phyloP scores from a whole-genome alignment of 2,329 filamentous ascomycete species.

The Bipolaris victoriae region DNA sequence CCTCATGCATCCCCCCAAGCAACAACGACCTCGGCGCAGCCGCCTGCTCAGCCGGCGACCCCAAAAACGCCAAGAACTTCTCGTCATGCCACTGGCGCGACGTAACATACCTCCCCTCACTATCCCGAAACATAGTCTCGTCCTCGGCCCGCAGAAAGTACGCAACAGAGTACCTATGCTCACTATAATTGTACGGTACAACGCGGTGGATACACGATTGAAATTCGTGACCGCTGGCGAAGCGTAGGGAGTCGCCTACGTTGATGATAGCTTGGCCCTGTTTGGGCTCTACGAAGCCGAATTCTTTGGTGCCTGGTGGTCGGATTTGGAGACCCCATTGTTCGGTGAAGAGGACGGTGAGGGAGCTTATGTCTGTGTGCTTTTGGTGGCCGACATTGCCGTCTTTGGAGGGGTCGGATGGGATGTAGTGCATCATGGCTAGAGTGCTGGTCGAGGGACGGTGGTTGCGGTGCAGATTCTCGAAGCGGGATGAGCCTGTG shows the following conservation, averaged over 20 bases:
- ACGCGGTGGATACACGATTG: slow-evolving; percentile 65
- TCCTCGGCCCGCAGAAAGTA: slow-evolving; percentile 65
- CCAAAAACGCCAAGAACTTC: slow-evolving; percentile 42
- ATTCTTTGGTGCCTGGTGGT: slow-evolving; percentile 54
- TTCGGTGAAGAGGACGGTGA: slow-evolving; percentile 55
- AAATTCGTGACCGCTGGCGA: slow-evolving; percentile 60
- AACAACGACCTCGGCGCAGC: slow-evolving; percentile 14
- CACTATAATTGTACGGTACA: slow-evolving; percentile 58
- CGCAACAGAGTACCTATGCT: slow-evolving; percentile 65
- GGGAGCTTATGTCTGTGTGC: slow-evolving; percentile 42
- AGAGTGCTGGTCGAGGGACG: slow-evolving; percentile 41
- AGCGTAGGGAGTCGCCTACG: slow-evolving; percentile 65
- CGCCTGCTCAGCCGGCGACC: slow-evolving; percentile 13
- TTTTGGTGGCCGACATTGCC: slow-evolving; percentile 41
- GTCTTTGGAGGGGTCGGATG: slow-evolving; percentile 27
- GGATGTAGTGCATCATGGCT: slow-evolving; percentile 45
- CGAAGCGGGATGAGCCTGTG: slow-evolving; percentile 35
- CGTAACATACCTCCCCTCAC: slow-evolving; percentile 60
- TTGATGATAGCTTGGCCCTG: slow-evolving; percentile 62
- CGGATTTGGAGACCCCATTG: slow-evolving; percentile 65
- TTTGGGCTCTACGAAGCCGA: slow-evolving; percentile 57
- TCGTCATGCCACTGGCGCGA: slow-evolving; percentile 51
- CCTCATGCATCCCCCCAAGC: slow-evolving; percentile 13
- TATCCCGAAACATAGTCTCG: slow-evolving; percentile 62
- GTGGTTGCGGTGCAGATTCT: slow-evolving; percentile 42